These are phyloP conservation scores for Durio zibethinus DNA, from an alignment of 345 rosid species.

Conservation along the genomic window DNA sequence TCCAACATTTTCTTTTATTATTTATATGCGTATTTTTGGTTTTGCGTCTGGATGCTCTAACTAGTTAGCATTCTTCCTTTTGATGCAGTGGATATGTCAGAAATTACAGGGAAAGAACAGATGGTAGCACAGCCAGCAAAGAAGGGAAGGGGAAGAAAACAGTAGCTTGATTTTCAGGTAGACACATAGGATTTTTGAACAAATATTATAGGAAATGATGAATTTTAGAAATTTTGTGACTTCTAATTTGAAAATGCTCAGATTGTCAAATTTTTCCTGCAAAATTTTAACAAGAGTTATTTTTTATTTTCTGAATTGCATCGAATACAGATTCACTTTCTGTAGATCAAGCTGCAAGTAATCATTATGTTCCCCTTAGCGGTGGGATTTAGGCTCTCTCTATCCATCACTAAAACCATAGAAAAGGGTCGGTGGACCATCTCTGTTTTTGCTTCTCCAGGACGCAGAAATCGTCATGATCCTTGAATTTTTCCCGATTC, in stretches of 20 bases:
- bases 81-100: constrained; percentile 65
- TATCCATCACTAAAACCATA: not conserved
- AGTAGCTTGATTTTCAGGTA: constrained; percentile 31
- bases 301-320: not conserved
- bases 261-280: not conserved
- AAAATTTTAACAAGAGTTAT: not conserved
- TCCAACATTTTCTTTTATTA: not conserved
- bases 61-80: not conserved
- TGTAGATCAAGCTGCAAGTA: not conserved
- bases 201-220: not conserved
- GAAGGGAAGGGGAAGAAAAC: constrained; percentile 96
- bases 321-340: not conserved
- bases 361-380: not conserved
- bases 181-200: not conserved
- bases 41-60: constrained; percentile 8
- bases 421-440: constrained; percentile 5
- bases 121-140: constrained; percentile 60
- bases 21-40: not conserved
- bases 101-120: constrained; percentile 75
- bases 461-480: not conserved
- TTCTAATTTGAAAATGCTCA: not conserved
- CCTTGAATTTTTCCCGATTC: not conserved
- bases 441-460: not conserved
- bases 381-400: not conserved
- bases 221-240: constrained; percentile 7